These are phyloP conservation scores for Dactylellina drechsleri DNA, from an alignment of 2,329 filamentous ascomycete genomes.

Conservation along the genomic window DNA sequence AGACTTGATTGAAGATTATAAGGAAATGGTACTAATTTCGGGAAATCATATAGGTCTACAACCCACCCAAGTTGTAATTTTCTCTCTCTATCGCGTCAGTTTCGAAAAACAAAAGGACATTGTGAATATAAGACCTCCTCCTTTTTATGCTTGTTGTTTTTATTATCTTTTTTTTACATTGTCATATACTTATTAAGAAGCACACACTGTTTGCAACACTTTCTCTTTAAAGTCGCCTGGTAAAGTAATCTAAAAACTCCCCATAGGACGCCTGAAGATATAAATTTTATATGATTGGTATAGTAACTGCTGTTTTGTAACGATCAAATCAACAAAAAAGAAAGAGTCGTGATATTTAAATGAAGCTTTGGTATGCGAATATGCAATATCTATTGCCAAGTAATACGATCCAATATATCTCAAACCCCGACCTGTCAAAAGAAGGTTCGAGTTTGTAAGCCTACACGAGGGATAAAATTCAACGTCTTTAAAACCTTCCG, in stretches of 20 bases:
- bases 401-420: too few species aligned
- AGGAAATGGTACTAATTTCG: not conserved
- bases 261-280: too few species aligned
- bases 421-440: too few species aligned
- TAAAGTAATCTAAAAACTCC: conserved; percentile 18
- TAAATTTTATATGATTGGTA: conserved; percentile 21
- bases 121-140: conserved; percentile 49
- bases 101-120: conserved; percentile 18
- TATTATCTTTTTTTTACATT: conserved; percentile 34
- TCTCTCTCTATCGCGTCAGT: not conserved
- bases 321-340: not conserved
- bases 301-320: conserved; percentile 24
- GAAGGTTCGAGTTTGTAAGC: too few species aligned
- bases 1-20: not conserved
- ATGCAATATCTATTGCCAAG: too few species aligned
- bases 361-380: too few species aligned
- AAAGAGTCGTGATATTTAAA: not conserved
- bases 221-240: conserved; percentile 9
- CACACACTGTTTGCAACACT: conserved; percentile 23
- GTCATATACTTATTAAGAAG: conserved; percentile 54
- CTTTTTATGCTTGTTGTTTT: conserved; percentile 27
- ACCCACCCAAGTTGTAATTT: conserved; percentile 55
- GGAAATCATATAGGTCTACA: conserved; percentile 56
- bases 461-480: too few species aligned
- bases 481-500: too few species aligned